phyloP scores from a whole-genome alignment of 768 basidiomycete genomes.

The Amanita muscaria region DNA sequence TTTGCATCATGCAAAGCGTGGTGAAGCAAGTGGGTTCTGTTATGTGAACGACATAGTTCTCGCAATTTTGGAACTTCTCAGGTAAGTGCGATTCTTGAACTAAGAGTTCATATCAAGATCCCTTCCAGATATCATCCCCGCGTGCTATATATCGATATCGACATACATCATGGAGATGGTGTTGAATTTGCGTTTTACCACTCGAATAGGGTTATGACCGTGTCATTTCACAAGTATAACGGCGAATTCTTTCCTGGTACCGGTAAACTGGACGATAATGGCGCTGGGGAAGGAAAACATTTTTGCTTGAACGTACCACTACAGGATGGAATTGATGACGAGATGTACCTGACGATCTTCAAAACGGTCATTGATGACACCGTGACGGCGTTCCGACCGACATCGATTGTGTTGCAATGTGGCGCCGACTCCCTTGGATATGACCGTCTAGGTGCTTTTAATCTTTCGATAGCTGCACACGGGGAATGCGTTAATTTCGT shows the following conservation, averaged over 20 bases:
- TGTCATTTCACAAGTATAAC: conserved; percentile 98
- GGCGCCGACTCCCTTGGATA: conserved; percentile 95
- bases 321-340: conserved; percentile 94
- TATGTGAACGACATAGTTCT: conserved; percentile 97
- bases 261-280: conserved; percentile 91
- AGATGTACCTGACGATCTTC: conserved; percentile 92
- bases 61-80: conserved; percentile 84
- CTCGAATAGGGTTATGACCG: conserved; percentile 96
- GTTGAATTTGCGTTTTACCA: conserved; percentile 98
- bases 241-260: conserved; percentile 99
- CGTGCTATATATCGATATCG: conserved; percentile 97
- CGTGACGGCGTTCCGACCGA: conserved; percentile 80
- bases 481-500: conserved; percentile 98
- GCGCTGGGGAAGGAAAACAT: conserved; percentile 81
- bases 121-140: conserved; percentile 73
- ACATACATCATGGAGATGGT: conserved; percentile 98
- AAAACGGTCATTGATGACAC: conserved; percentile 95
- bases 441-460: conserved; percentile 94
- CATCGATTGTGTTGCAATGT: conserved; percentile 90
- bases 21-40: conserved; percentile 97
- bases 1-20: conserved; percentile 95
- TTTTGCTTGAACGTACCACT: conserved; percentile 94
- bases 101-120: neutral
- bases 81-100: conserved; percentile 35
- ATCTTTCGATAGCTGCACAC: conserved; percentile 93